Base-by-base conservation (phyloP, 371 early-diverging fungal genomes). In the Mortierella sp. region DNA sequence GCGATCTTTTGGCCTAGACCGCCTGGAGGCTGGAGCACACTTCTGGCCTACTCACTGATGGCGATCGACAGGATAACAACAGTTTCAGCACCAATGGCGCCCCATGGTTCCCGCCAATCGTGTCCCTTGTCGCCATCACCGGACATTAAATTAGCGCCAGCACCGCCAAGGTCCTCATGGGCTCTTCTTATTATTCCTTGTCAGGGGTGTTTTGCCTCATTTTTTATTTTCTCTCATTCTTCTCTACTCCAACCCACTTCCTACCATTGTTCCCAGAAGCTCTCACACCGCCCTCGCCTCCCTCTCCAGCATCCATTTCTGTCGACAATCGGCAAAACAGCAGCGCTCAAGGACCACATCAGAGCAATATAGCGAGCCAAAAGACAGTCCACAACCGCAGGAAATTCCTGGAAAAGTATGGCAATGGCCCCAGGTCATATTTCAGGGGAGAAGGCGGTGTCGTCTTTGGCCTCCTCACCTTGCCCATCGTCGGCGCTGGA, bases 381-480 rank as follows among this genome's bases (percentile, higher is more conserved):
- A 40, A 61, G 43, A 61, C 74, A 37, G 40, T 77, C 31, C 44
- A 77, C 55, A 48, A 59, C 44, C 69, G 77, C n/a, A 43, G 69
- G 21, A 61, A 46, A 6, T 81, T 81, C 71, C 61, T 81, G 70
- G 77, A 69, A 8, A 67, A 67, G 40, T 81, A 81, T 6, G 77
- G 74, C 13, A 61, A 53, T 31, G 81, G 81, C 9, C 73, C 69
- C 10, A 51, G 26, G 61, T 57, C 81, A 3, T 81, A 81, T 44
- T 77, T 81, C 43, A 61, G 57, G 46, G 53, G 70, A 16, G 81
- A 81, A 48, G 77, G 81, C 13, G 73, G 64, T 19, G 11, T 81
- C 5, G 50, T 81, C 26, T 53, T 57, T 71, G 51, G 44, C 16
- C 46, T 73, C 55, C 34, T 77, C 11, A 77, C 81, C 13, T 11